Evolutionary conservation across 2,329 filamentous ascomycete genomes (phyloP).

Genomic region (Colletotrichum filicis): DNA sequence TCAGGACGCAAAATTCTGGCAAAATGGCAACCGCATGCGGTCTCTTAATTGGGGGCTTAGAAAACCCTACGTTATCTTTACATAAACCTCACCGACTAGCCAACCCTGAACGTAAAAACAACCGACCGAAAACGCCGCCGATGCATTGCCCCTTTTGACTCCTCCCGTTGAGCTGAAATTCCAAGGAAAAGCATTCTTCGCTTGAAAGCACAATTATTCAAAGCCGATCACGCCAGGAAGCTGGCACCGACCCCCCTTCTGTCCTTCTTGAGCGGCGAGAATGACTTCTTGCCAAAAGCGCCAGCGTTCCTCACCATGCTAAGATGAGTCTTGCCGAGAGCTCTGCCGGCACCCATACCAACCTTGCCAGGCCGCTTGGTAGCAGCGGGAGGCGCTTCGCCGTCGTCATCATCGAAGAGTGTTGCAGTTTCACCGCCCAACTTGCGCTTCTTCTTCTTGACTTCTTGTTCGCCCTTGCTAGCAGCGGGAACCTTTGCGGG

Average conservation of each 20-base stretch:
- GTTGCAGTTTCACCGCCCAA: slow-evolving; percentile 71
- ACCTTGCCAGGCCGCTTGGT: slow-evolving; percentile 47
- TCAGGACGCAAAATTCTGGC: background rate
- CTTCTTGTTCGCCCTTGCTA: slow-evolving; percentile 47
- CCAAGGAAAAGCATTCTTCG: background rate
- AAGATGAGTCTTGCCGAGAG: slow-evolving; percentile 48
- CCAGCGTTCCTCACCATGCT: slow-evolving; percentile 49
- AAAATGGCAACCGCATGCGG: background rate
- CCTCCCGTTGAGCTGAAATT: background rate
- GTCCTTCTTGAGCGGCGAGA: slow-evolving; percentile 80
- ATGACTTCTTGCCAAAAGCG: slow-evolving; percentile 64
- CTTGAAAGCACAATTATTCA: background rate
- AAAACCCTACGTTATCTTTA: slow-evolving; percentile 2
- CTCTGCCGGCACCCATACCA: slow-evolving; percentile 39
- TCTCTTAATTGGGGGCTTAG: slow-evolving; percentile 13
- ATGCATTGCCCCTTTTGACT: slow-evolving; percentile 15
- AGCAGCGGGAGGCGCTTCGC: slow-evolving; percentile 48
- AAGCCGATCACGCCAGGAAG: slow-evolving; percentile 58
- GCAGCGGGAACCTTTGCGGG: slow-evolving; percentile 42
- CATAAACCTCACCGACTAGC: background rate
- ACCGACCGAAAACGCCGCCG: slow-evolving; percentile 12
- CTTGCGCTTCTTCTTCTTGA: slow-evolving; percentile 79
- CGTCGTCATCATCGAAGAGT: slow-evolving; percentile 76
- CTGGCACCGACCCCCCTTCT: slow-evolving; percentile 71
- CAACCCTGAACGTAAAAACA: background rate